Evolutionary conservation across 2,329 filamentous ascomycete genomes (phyloP), one percentile per base, ranked within the genome.

Genomic region (Cladophialophora exuberans): DNA sequence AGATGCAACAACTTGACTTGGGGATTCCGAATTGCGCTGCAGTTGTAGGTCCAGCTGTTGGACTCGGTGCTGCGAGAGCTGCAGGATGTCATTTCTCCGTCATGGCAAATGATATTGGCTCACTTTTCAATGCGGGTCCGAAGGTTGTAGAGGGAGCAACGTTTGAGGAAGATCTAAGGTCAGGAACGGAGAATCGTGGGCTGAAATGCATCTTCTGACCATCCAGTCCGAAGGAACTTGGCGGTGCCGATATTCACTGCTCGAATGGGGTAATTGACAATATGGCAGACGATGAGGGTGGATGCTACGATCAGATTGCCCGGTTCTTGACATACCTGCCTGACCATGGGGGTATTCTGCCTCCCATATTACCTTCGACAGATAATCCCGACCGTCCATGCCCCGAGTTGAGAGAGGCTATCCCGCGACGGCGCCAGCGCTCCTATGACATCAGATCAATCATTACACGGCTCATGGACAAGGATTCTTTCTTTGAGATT

Each of bases 191-290:
- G 20, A n/a, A 6, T 9, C 11, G 13, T 15, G 22, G 3, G 11
- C 6, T 42, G 3, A n/a, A 20, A 2, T 9, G 78, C 3, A 6
- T 23, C 9, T 23, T 26, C 22, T 42, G 10, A 42, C 11, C 76
- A 76, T 11, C 13, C 45, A 49, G 30, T n/a, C 33, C 33, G n/a
- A 23, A 38, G 13, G 82, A 85, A 58, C 72, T 86, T 0, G 83
- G 84, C 2, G 84, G 84, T 0, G 82, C 83, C 0, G 71, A 70
- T 18, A 79, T 86, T 66, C 83, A 87, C 64, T 85, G 82, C 62
- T 81, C 80, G 1, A 87, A 87, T 55, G 84, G 84, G 0, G 86
- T 83, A 0, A 85, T 86, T 43, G 84, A 87, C 56, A 87, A 86
- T 52, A 71, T 85, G 1, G 83, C 83, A 0, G 72, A 76, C 3